Evolutionary conservation across 495 filamentous ascomycete species (phyloP).

Genomic region (Hypoxylon lienhwacheense): DNA sequence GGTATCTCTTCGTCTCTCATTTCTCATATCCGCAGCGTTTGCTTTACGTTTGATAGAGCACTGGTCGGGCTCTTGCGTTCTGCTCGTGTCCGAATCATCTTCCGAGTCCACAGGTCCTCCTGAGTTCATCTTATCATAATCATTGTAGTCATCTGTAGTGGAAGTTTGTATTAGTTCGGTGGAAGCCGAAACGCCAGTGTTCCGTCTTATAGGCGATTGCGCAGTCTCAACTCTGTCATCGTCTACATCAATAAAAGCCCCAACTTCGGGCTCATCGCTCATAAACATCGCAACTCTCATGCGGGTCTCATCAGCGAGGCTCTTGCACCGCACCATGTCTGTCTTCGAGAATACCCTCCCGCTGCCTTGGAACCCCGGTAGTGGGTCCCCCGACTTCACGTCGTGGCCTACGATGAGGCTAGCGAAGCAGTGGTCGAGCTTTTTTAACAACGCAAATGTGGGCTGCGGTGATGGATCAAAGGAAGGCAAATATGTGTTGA

Average conservation of each 20-base stretch:
- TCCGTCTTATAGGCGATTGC: slow-evolving; percentile 7
- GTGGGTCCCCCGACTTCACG: slow-evolving; percentile 60
- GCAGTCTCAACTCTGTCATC: slow-evolving; percentile 1
- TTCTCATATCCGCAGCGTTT: slow-evolving; percentile 42
- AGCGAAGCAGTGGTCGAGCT: slow-evolving; percentile 77
- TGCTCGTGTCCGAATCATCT: slow-evolving; percentile 6
- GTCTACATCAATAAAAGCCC: slow-evolving; percentile 13
- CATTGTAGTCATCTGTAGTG: neutral
- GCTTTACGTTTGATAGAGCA: slow-evolving; percentile 36
- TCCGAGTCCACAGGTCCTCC: slow-evolving; percentile 32
- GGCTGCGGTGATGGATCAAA: slow-evolving; percentile 67
- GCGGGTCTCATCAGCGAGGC: slow-evolving; percentile 69
- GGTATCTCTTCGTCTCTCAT: slow-evolving; percentile 41
- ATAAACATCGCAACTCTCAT: slow-evolving; percentile 67
- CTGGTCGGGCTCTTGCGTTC: neutral
- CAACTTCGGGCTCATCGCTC: slow-evolving; percentile 44
- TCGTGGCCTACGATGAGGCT: slow-evolving; percentile 69
- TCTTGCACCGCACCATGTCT: slow-evolving; percentile 81
- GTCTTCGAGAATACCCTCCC: slow-evolving; percentile 58
- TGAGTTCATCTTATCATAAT: slow-evolving; percentile 1
- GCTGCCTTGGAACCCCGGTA: slow-evolving; percentile 65
- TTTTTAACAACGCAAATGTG: slow-evolving; percentile 69
- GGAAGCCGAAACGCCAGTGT: slow-evolving; percentile 9
- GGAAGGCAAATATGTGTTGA: slow-evolving; percentile 63
- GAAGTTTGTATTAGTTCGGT: slow-evolving; percentile 20